Evolutionary conservation across 139 green algal genomes (phyloP), one percentile per base, ranked within the genome.

Genomic region (Monoraphidium neglectum): DNA sequence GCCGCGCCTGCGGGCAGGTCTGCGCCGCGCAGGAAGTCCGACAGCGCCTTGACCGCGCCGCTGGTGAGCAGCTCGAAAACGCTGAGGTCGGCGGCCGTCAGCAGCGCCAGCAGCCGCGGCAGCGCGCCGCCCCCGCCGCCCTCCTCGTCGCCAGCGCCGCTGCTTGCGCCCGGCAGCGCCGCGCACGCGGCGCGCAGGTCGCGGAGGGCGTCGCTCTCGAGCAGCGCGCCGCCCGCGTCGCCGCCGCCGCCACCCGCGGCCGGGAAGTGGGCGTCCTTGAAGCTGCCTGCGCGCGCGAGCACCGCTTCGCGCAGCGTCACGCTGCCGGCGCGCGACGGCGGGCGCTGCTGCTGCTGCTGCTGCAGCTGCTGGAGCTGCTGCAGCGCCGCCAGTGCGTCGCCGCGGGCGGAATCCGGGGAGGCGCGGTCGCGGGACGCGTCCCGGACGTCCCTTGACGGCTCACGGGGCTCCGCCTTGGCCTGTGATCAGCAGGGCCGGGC

Each of bases 31-130:
- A 99, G 81, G 86, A 93, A 96, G 32, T 46, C 57, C 23, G 82
- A 67, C 30, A 99, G 84, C 30, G 84, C 66, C n/a, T 65, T 64
- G 30, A 96, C 84, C 28, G 80, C 83, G 0, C 93, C 93, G 64
- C 90, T 95, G 78, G 77, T 90, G 4, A 98, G 65, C 72, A 99
- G 89, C 90, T 99, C 95, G 86, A 97, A 98, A 15, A 94, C 94
- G 23, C 87, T 95, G n/a, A 98, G 74, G 40, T 72, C 76, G 78
- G 38, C 67, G 43, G 76, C 81, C 15, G 70, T 72, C 40, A 76
- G 76, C 32, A 79, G 61, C 63, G 71, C 73, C 49, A 79, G n/a
- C 32, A 79, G 51, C 28, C 28, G 12, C 12, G 35, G 62, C 26
- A 87, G 36, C 15, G 79, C 82, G 1, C 49, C 73, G 0, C 63